Evolutionary conservation across 441 rosid genomes (phyloP), one percentile per base, ranked within the genome.

Genomic region (Euphorbia corollata): DNA sequence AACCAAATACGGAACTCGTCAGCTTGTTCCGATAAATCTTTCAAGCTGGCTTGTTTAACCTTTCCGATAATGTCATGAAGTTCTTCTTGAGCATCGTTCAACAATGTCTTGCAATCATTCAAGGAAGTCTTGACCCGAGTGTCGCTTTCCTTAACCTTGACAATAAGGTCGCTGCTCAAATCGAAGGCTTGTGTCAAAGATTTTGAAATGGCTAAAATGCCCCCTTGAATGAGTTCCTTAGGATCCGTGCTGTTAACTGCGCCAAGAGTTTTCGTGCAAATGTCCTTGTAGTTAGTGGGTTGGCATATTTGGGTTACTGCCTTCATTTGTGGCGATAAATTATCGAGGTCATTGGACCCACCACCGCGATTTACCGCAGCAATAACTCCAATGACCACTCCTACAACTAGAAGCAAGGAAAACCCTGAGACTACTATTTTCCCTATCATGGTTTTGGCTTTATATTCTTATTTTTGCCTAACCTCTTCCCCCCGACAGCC

Each of bases 401-500:
- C 89, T 3, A 84, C 84, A n/a, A 88, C 80, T 22, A 90, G 75
- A 27, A 88, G 78, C 39, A 90, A 67, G 53, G 93, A 90, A 64
- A 86, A 64, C 62, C 75, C 88, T 15, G 90, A 75, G 10, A 88
- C 84, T 4, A 85, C 78, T 47, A 74, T 38, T 68, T 87, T 89
- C 10, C 82, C 84, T 0, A 65, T 63, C 89, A 83, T 86, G 50
- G 55, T 65, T 45, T 51, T 19, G 0, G 18, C 20, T 32, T 27
- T 16, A 11, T 19, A 19, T 27, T 15, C 2, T 1, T 8, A 19
- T 2, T 48, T 59, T 64, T 64, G 12, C 39, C 15, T 24, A 22
- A 38, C 11, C 38, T 69, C 77, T 77, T 36, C 41, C 76, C 77
- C 71, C 78, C 68, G 71, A 55, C 70, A 10, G 16, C 51, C 59